Percentiles rank a stretch among this genome's conserved stretches.
phyloP scores from a whole-genome alignment of 768 basidiomycete genomes.

The Ramaria rubella region DNA sequence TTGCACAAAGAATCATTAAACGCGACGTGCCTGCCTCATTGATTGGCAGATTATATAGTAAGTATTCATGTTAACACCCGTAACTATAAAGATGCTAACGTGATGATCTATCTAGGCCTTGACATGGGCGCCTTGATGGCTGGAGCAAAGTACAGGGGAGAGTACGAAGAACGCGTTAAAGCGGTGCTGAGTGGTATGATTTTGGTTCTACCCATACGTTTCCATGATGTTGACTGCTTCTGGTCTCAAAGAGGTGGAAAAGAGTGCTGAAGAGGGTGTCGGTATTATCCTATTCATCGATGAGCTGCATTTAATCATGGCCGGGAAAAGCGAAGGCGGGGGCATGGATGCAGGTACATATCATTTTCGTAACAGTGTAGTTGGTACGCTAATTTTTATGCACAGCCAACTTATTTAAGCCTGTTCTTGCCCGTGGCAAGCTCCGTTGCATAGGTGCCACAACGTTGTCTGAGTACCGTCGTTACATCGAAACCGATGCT shows the following conservation, averaged over 20 bases:
- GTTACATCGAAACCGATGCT: conserved; percentile 90
- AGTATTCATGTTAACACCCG: not conserved
- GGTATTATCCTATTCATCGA: conserved; percentile 93
- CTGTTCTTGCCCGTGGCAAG: conserved; percentile 82
- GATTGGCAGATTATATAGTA: conserved; percentile 66
- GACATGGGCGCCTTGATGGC: conserved; percentile 97
- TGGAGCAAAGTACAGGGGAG: conserved; percentile 87
- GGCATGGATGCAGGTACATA: conserved; percentile 74
- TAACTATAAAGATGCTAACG: not conserved
- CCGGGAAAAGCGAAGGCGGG: conserved; percentile 74
- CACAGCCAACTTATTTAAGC: conserved; percentile 79
- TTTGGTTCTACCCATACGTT: not conserved
- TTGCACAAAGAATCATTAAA: conserved; percentile 92
- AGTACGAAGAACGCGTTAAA: conserved; percentile 96
- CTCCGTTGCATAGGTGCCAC: conserved; percentile 80
- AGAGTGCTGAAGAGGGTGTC: conserved; percentile 64
- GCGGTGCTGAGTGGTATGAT: conserved; percentile 55
- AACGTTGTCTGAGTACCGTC: conserved; percentile 85
- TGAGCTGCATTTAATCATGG: conserved; percentile 92
- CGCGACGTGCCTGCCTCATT: conserved; percentile 80
- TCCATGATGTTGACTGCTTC: not conserved
- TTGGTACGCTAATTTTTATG: not conserved
- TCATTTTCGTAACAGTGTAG: not conserved
- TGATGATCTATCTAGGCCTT: conserved; percentile 30
- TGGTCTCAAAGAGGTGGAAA: conserved; percentile 68